Base-by-base conservation (phyloP, 2,329 filamentous ascomycete genomes). In the Dactylellina cionopaga region DNA sequence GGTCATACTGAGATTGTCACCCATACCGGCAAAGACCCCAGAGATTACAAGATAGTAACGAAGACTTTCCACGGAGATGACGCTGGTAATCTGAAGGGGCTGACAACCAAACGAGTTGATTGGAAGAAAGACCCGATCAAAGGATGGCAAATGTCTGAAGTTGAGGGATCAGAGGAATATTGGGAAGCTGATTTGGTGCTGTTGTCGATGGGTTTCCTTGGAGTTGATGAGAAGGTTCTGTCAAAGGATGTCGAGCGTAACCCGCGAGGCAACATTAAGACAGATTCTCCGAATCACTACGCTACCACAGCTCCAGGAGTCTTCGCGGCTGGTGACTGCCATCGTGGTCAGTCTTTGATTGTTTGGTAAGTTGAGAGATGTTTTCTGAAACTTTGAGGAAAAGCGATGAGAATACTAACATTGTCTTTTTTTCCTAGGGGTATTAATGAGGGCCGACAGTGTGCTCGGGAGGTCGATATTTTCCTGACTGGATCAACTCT, bases 71-170 rank as follows among this genome's bases (percentile, higher is more conserved):
- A 96, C 73, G 92, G 93, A 76, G 92, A 96, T 77, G 93, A 92
- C 74, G 87, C 82, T 52, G 93, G 93, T 80, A 89, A 90, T 75
- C 92, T 98, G 79, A 96, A 92, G 85, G 94, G 94, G 75, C 96
- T 98, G 85, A 96, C 95, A 83, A 96, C 92, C 43, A 88, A 95
- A 69, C 92, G 94, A 60, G 93, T 98, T 43, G 93, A 97, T 81
- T 98, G 94, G 94, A 95, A 92, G 77, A 95, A 93, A 85, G 92
- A 89, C 59, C 86, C 91, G 25, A 89, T 87, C 74, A 93, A 93
- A 76, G 93, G 93, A 44, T 98, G 94, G 94, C 94, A 97, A 82
- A 97, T 98, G 92, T 96, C 96, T 86, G 94, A 96, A 81, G 85
- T 96, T 29, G 93, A 96, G 76, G 92, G 91, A 35, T 94, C 90